Percentiles rank a stretch among this genome's conserved stretches.
Conservation (phyloP, 192 early-diverging fungal species). For the Allomyces arbusculus region DNA sequence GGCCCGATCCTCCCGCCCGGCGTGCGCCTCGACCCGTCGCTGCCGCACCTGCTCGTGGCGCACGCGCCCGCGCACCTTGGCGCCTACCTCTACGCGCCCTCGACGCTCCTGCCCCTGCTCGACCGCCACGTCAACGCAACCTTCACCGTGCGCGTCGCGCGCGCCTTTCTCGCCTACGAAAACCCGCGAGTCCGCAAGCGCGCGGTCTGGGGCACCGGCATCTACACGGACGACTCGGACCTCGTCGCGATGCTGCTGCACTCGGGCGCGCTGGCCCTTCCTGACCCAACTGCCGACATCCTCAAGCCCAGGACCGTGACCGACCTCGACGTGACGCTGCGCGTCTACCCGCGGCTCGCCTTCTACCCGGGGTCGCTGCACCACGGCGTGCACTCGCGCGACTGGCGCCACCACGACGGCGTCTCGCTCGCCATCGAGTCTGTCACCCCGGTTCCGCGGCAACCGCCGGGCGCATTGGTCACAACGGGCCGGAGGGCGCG, state of each 20-base stretch:
- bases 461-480: no score
- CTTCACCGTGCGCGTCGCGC: slow-evolving; percentile 44
- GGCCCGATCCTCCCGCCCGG: no score
- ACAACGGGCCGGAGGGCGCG: no score
- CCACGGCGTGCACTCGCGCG: slow-evolving; percentile 29
- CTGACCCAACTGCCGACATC: slow-evolving; percentile 11
- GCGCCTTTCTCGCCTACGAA: slow-evolving; percentile 33
- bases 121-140: slow-evolving; percentile 27
- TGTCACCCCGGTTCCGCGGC: no score
- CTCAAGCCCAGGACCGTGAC: slow-evolving; percentile 24
- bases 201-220: slow-evolving; percentile 63
- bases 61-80: no score
- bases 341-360: slow-evolving; percentile 46
- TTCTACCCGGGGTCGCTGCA: slow-evolving; percentile 45
- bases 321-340: slow-evolving; percentile 44
- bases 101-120: slow-evolving; percentile 17
- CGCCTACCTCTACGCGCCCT: no score
- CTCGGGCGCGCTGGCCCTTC: slow-evolving; percentile 6
- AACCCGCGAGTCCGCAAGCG: slow-evolving; percentile 38
- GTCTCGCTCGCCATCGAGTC: no score
- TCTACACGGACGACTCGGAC: slow-evolving; percentile 72
- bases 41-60: no score
- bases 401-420: slow-evolving; percentile 23
- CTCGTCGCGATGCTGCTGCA: slow-evolving; percentile 45
- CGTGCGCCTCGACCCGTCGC: no score